A percentile compares a stretch with the other conserved stretches of the same genome.
Conservation (phyloP, 768 basidiomycete genomes). For the Amanita muscaria region DNA sequence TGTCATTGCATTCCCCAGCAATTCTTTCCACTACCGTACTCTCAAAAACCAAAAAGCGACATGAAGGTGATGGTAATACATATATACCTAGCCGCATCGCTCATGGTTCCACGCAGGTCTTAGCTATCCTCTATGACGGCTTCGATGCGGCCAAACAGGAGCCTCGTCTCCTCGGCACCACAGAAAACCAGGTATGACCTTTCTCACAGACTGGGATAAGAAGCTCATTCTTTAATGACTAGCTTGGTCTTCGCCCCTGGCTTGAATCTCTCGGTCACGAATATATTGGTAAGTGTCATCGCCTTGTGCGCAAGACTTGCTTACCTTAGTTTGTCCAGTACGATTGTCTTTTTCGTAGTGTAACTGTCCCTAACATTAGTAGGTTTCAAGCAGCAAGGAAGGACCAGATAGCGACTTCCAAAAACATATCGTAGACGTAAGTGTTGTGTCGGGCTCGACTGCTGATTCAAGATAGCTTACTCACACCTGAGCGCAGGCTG, state of each 20-base stretch:
- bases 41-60: slow-evolving; percentile 6
- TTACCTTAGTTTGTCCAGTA: slow-evolving; percentile 1
- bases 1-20: neutral
- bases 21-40: too few species aligned
- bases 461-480: too few species aligned
- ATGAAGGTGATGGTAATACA: slow-evolving; percentile 33
- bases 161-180: slow-evolving; percentile 69
- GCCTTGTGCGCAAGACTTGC: slow-evolving; percentile 3
- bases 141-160: slow-evolving; percentile 57
- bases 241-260: slow-evolving; percentile 72
- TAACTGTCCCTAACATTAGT: neutral
- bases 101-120: slow-evolving; percentile 34
- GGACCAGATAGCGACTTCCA: slow-evolving; percentile 75
- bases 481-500: slow-evolving; percentile 59
- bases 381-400: slow-evolving; percentile 80
- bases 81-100: slow-evolving; percentile 1
- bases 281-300: slow-evolving; percentile 43
- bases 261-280: slow-evolving; percentile 68
- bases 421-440: slow-evolving; percentile 71
- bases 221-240: slow-evolving; percentile 5
- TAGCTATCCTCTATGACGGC: slow-evolving; percentile 70
- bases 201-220: neutral
- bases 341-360: neutral
- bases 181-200: slow-evolving; percentile 60
- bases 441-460: too few species aligned